Evolutionary conservation across 805 yeast species (phyloP).

Genomic region (Lipomyces yamanashiensis): DNA sequence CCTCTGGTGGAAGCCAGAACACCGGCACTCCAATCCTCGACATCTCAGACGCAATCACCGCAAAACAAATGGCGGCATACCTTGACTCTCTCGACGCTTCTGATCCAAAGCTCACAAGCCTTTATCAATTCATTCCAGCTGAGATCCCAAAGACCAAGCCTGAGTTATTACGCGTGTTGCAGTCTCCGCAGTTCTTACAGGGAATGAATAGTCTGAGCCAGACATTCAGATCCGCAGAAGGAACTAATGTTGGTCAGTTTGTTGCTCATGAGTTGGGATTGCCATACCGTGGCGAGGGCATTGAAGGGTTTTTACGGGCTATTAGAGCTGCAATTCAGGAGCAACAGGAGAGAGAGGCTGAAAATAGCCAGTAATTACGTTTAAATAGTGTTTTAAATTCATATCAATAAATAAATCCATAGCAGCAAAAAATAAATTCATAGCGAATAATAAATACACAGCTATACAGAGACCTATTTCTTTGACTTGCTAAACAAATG

Average conservation of each 20-base stretch:
- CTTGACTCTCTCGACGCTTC: constrained; percentile 17
- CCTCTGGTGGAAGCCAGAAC: constrained; percentile 6
- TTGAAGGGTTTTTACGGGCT: constrained; percentile 55
- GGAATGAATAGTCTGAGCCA: constrained; percentile 50
- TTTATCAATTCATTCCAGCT: constrained; percentile 52
- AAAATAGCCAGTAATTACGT: background rate
- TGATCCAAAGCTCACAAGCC: constrained; percentile 46
- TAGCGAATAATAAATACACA: background rate
- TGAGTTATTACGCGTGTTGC: constrained; percentile 51
- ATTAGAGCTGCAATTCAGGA: constrained; percentile 42
- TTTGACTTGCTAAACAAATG: constrained; percentile 40
- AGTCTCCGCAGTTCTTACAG: constrained; percentile 56
- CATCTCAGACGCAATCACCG: constrained; percentile 27
- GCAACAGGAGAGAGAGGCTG: constrained; percentile 1
- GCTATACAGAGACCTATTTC: background rate
- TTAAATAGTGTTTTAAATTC: background rate
- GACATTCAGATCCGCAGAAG: constrained; percentile 51
- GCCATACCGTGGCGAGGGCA: constrained; percentile 60
- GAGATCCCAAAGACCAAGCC: constrained; percentile 48
- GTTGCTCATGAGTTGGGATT: constrained; percentile 56
- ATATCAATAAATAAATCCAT: background rate
- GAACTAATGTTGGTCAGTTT: constrained; percentile 50
- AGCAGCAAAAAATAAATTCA: background rate
- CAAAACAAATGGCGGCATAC: constrained; percentile 20
- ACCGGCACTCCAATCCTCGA: constrained; percentile 19